A percentile compares a stretch with the other conserved stretches of the same genome.
Evolutionary conservation across 768 basidiomycete genomes (phyloP).

Genomic region (Boletales sp.): DNA sequence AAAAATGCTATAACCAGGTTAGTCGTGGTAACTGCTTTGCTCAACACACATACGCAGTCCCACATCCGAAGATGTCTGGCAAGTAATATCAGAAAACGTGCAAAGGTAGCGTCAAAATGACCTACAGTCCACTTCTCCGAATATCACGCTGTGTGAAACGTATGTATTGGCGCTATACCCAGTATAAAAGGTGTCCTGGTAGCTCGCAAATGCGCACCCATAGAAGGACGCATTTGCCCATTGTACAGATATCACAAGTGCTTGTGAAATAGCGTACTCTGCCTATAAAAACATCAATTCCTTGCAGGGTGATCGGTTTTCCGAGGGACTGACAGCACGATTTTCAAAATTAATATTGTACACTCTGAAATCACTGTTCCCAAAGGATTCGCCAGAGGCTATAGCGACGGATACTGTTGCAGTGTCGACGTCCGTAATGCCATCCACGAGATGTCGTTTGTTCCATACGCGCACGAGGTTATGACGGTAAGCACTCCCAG

Average conservation of each 20-base stretch:
- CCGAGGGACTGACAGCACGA: background rate
- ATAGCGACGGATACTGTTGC: slow-evolving; percentile 58
- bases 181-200: slow-evolving; percentile 52
- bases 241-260: slow-evolving; percentile 58
- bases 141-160: slow-evolving; percentile 59
- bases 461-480: slow-evolving; percentile 55
- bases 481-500: slow-evolving; percentile 34
- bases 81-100: background rate
- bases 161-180: slow-evolving; percentile 57
- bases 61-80: slow-evolving; percentile 13
- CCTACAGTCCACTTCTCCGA: slow-evolving; percentile 62
- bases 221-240: slow-evolving; percentile 64
- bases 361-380: background rate
- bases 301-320: too few relatives aligned
- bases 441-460: slow-evolving; percentile 39
- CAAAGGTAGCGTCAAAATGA: background rate
- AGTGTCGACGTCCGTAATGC: slow-evolving; percentile 54
- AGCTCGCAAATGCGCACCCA: slow-evolving; percentile 12
- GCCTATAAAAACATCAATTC: slow-evolving; percentile 26
- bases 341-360: slow-evolving; percentile 3
- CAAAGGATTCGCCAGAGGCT: background rate
- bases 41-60: slow-evolving; percentile 4
- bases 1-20: slow-evolving; percentile 45
- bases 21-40: background rate
- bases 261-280: slow-evolving; percentile 57